Evolutionary conservation across 106 monocot species (phyloP).

Genomic region (Posidonia australis): DNA sequence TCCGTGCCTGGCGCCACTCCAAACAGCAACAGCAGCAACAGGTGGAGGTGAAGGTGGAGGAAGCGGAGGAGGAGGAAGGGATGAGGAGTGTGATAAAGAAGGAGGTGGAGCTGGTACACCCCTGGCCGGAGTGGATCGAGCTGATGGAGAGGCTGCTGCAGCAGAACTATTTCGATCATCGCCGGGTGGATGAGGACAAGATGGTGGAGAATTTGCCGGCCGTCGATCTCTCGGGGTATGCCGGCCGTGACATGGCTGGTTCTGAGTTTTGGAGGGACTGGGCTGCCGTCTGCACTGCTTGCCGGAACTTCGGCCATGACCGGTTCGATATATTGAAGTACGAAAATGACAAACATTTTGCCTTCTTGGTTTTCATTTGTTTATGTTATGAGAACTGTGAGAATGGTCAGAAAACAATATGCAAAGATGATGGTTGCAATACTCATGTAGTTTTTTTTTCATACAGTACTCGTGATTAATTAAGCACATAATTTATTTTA

Average conservation of each 20-base stretch:
- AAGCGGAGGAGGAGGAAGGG: not conserved
- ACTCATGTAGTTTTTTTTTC: no score
- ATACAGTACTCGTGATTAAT: no score
- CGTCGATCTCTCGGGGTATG: conserved; percentile 30
- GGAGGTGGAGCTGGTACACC: conserved; percentile 74
- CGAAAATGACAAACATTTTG: not conserved
- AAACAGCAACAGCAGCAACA: conserved; percentile 9
- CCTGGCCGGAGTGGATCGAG: conserved; percentile 99
- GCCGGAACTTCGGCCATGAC: conserved; percentile 79
- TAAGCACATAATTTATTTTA: no score
- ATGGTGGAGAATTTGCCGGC: conserved; percentile 22
- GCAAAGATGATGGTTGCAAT: no score
- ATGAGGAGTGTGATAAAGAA: not conserved
- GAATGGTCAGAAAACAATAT: no score
- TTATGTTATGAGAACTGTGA: no score
- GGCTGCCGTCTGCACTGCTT: conserved; percentile 65
- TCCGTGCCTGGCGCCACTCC: conserved; percentile 70
- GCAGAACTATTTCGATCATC: conserved; percentile 75
- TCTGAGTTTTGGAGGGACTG: conserved; percentile 78
- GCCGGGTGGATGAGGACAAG: conserved; percentile 29
- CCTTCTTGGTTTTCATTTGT: not conserved
- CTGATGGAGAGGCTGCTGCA: conserved; percentile 62
- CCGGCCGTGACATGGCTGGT: conserved; percentile 35
- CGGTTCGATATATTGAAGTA: conserved; percentile 89
- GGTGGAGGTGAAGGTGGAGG: not conserved